Percentiles rank a stretch among this genome's conserved stretches.
phyloP scores from a whole-genome alignment of 2,329 filamentous ascomycete species.

The Calonectria honghensis region DNA sequence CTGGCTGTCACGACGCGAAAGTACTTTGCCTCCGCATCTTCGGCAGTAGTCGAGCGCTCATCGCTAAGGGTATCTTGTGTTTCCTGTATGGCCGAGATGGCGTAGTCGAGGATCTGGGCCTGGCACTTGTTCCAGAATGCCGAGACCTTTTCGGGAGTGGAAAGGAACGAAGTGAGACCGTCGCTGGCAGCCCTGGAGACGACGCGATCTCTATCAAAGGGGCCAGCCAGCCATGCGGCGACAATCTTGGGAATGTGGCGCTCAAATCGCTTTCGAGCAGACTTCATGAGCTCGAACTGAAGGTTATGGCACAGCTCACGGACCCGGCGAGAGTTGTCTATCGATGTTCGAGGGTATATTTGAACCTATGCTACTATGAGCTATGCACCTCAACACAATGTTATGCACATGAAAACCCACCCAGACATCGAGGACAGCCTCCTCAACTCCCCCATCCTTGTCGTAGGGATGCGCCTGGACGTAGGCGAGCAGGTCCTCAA shows the following conservation, averaged over 20 bases:
- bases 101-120: slow-evolving; percentile 86
- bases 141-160: slow-evolving; percentile 84
- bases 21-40: slow-evolving; percentile 92
- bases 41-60: slow-evolving; percentile 86
- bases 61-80: slow-evolving; percentile 90
- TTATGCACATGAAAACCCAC: slow-evolving; percentile 64
- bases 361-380: slow-evolving; percentile 75
- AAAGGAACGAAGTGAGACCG: slow-evolving; percentile 84
- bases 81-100: slow-evolving; percentile 86
- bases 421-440: slow-evolving; percentile 91
- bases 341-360: slow-evolving; percentile 90
- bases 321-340: slow-evolving; percentile 91
- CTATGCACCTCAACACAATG: background rate
- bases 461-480: slow-evolving; percentile 73
- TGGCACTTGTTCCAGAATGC: slow-evolving; percentile 90
- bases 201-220: slow-evolving; percentile 88
- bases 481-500: slow-evolving; percentile 87
- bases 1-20: slow-evolving; percentile 80
- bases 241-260: slow-evolving; percentile 85
- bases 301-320: slow-evolving; percentile 89
- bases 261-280: slow-evolving; percentile 87
- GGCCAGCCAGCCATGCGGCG: slow-evolving; percentile 92
- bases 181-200: slow-evolving; percentile 86
- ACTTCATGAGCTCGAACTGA: slow-evolving; percentile 78
- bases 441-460: slow-evolving; percentile 80